Conservation (phyloP, 129 eudicot genomes). For the Centrapalus pauciflorus region DNA sequence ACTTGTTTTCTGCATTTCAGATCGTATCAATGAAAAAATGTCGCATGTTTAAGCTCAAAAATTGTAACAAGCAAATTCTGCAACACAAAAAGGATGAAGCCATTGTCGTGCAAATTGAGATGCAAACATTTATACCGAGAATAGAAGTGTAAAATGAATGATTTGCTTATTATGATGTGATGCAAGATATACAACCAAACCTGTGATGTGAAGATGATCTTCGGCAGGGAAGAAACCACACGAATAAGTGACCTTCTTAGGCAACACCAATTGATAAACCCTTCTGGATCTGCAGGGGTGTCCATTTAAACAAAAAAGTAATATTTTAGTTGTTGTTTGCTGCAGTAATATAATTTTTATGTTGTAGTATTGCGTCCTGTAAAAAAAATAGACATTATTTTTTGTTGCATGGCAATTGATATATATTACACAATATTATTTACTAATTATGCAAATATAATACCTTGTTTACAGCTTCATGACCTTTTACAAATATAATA, state of each 20-base stretch:
- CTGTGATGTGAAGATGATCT: background rate
- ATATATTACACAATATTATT: too few species aligned
- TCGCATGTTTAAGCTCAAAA: background rate
- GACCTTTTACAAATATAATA: slow-evolving; percentile 11
- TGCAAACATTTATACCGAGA: background rate
- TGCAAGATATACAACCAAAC: slow-evolving; percentile 4
- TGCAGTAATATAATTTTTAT: too few species aligned
- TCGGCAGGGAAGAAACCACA: slow-evolving; percentile 7
- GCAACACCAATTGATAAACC: slow-evolving; percentile 33
- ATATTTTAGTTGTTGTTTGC: background rate
- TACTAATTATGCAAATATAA: too few species aligned
- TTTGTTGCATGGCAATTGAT: too few species aligned
- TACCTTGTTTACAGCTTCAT: background rate
- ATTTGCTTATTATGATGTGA: background rate
- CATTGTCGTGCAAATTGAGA: background rate
- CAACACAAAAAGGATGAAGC: background rate
- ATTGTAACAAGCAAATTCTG: background rate
- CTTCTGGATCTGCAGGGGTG: slow-evolving; percentile 59
- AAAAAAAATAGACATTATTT: too few species aligned
- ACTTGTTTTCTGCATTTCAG: background rate
- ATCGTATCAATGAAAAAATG: background rate
- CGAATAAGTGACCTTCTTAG: background rate
- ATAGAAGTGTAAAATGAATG: background rate
- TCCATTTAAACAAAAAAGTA: background rate
- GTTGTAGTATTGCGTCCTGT: too few species aligned